phyloP scores from a whole-genome alignment of 2,329 filamentous ascomycete species.

The Aspergillus sclerotialis region DNA sequence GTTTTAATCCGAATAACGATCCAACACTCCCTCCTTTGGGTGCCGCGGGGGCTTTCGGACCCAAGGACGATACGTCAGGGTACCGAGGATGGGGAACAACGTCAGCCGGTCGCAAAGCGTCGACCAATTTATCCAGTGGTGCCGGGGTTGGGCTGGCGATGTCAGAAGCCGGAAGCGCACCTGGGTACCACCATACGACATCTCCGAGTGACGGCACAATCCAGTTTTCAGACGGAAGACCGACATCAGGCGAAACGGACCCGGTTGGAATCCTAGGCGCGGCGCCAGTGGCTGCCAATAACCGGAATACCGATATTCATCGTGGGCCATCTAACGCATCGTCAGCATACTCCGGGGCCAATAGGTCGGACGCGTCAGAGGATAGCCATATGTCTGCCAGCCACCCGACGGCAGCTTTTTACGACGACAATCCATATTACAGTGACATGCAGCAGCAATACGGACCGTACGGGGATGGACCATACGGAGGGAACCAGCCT shows the following conservation, averaged over 20 bases:
- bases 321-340: constrained; percentile 93
- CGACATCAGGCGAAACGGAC: constrained; percentile 64
- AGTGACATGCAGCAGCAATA: constrained; percentile 35
- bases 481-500: constrained; percentile 56
- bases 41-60: constrained; percentile 45
- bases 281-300: constrained; percentile 57
- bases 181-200: constrained; percentile 44
- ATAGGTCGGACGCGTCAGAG: constrained; percentile 59
- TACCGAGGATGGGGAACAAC: constrained; percentile 93
- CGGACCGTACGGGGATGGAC: constrained; percentile 50
- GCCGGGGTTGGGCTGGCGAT: constrained; percentile 52
- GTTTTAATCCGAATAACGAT: constrained; percentile 95
- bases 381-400: constrained; percentile 44
- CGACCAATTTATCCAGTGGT: constrained; percentile 80
- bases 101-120: constrained; percentile 71
- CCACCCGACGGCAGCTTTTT: constrained; percentile 44
- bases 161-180: constrained; percentile 61
- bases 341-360: constrained; percentile 82
- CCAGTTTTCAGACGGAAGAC: constrained; percentile 57
- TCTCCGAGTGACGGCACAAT: constrained; percentile 59
- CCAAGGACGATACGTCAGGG: constrained; percentile 66
- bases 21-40: constrained; percentile 63
- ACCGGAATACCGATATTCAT: constrained; percentile 64
- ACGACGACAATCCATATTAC: constrained; percentile 52
- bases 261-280: constrained; percentile 73